Evolutionary conservation across 2,329 filamentous ascomycete species (phyloP), one percentile per base, ranked within the genome.

Genomic region (Cladosporium sp.): DNA sequence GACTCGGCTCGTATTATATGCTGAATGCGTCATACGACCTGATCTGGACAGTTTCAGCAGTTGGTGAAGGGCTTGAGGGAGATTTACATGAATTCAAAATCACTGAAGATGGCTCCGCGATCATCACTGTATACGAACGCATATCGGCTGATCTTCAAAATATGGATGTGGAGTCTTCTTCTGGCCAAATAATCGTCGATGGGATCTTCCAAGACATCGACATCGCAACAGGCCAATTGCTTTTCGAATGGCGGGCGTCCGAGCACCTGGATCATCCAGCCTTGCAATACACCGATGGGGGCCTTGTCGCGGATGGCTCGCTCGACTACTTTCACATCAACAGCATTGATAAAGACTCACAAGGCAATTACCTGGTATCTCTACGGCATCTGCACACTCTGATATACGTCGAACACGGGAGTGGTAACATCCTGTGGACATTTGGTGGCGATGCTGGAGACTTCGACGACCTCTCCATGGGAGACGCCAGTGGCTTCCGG

Each of bases 251-350:
- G 51, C 50, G 50, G 12, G 34, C 50, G 19, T 65, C 80, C 2
- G 75, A 80, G 39, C 73, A 80, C 58, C 65, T 78, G 50, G 52
- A 65, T 17, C 51, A 38, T 29, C n/a, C 32, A 7, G 43, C 32
- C 18, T 20, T 47, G 20, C 43, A 47, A n/a, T 18, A n/a, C 3
- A 38, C 43, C 9, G 27, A 7, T 15, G 43, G 43, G 13, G 15
- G 43, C 20, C 9, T 17, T 29, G 20, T 38, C 11, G 43, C 32
- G 13, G 43, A 47, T n/a, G 43, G 43, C 13, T 27, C 69, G 1
- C 72, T 65, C 18, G 76, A 79, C 54, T 78, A 69, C 60, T 76
- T 76, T 61, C 77, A 79, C 60, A 73, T 81, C 61, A 79, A 80
- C 63, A 75, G 75, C 39, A 64, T 80, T 20, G 73, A 78, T 56